Percentiles rank a stretch among this genome's conserved stretches.
These are phyloP conservation scores for Deuterostichococcus epilithicus DNA, from an alignment of 139 green algal species.

Conservation along the genomic window DNA sequence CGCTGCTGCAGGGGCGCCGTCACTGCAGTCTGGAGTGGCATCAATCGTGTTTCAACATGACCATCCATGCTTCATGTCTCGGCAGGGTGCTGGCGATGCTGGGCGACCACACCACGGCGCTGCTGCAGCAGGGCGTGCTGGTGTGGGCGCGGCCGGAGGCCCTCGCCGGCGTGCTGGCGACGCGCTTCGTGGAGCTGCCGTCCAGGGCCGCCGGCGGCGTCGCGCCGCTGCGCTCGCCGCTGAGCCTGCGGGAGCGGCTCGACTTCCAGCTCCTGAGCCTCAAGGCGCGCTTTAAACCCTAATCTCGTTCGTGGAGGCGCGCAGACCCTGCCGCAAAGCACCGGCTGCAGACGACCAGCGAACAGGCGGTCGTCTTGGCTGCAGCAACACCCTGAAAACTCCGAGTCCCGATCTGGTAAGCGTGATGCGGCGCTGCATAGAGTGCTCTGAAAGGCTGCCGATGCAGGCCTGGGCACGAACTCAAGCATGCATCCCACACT, in stretches of 20 bases:
- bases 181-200: conserved; percentile 72
- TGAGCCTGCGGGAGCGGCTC: conserved; percentile 2
- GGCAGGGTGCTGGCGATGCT: conserved; percentile 43
- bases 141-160: conserved; percentile 73
- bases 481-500: too few species aligned
- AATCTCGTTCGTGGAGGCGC: too few species aligned
- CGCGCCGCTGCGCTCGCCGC: conserved; percentile 7
- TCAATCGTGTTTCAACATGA: too few species aligned
- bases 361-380: too few species aligned
- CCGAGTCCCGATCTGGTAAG: too few species aligned
- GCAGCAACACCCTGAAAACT: too few species aligned
- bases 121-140: conserved; percentile 42
- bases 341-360: too few species aligned
- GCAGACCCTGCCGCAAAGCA: too few species aligned
- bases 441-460: too few species aligned
- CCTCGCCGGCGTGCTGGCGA: conserved; percentile 36
- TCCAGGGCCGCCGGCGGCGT: conserved; percentile 25
- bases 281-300: conserved; percentile 43
- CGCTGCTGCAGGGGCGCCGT: conserved; percentile 39
- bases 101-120: conserved; percentile 34
- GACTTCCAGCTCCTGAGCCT: conserved; percentile 35
- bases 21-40: too few species aligned
- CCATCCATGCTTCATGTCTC: neutral
- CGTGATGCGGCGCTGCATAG: too few species aligned
- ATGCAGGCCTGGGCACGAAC: too few species aligned